Base-by-base conservation (phyloP, 2,329 filamentous ascomycete species). In the Alternaria viburni region DNA sequence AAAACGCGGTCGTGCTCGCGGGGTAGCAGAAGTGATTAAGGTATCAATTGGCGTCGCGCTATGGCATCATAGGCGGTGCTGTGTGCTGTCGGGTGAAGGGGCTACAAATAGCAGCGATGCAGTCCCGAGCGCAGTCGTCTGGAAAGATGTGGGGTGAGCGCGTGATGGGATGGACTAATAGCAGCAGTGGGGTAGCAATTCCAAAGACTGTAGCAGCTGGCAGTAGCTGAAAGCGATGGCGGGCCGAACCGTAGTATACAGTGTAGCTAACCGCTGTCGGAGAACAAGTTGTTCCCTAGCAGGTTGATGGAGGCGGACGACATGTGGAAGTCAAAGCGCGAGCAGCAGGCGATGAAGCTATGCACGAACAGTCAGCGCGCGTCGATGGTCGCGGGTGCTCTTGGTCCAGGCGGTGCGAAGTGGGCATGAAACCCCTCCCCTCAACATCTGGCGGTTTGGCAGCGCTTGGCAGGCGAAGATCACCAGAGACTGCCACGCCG, bases 241-340 rank as follows among this genome's bases (percentile, higher is more conserved):
- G 68, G 73, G 67, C 72, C 68, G 68, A 57, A 68, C 68, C 64
- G 71, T 68, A 52, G 55, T 45, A 28, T 51, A 67, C 36, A 41
- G 57, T 52, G 49, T 65, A 54, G 72, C 74, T 79, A 79, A 69
- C 76, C 76, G 69, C 73, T 77, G 69, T 79, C 77, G 61, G 74
- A 75, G 74, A 79, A 79, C 73, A 76, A 61, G 55, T 70, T 73
- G 74, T 76, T 78, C 71, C 76, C 75, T 62, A 75, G 67, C 65
- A 71, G 65, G 56, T 72, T 73, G 68, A 69, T 75, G 65, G 67
- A 69, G 59, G 73, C 69, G 57, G 68, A 77, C 75, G 77, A 80
- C 77, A 80, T 79, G 65, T 69, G 72, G 74, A 75, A 73, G 69
- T 59, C 65, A 54, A 64, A 68, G 50, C 67, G 61, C 60, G 58